Evolutionary conservation across 2,329 filamentous ascomycete species (phyloP), one percentile per base, ranked within the genome.

Genomic region (Fusarium paranaense): DNA sequence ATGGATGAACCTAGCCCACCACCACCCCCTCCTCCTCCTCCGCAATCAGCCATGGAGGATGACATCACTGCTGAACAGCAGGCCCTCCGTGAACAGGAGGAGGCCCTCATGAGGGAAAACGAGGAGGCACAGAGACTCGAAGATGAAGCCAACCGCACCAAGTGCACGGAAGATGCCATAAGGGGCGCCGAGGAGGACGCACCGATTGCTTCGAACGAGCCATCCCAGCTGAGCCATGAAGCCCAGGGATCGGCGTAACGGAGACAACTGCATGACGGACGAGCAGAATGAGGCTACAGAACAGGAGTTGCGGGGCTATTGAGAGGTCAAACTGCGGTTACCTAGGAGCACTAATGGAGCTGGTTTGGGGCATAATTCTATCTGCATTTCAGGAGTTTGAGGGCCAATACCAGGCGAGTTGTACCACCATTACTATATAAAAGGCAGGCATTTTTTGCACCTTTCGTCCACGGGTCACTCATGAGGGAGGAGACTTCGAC

Each of bases 101-200:
- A 86, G 74, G 87, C 83, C 30, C 79, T 89, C 16, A 80, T 87
- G 78, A 83, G 84, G 47, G 87, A 89, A 80, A 88, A 89, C 69
- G 88, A 89, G 74, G 88, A 89, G 75, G 87, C 87, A 1, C 84
- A 89, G 74, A 81, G 87, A 66, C 80, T 88, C 25, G 87, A 87
- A 64, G 87, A 88, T 59, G 86, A 87, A 70, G 85, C 83, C 56
- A 82, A 79, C 25, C 73, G 75, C 63, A 79, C 75, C 6, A 80
- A 78, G 66, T 70, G 64, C 52, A 63, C 79, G 71, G 80, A 80
- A 66, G 73, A 72, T 9, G 78, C 67, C 33, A 67, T 70, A 59
- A 70, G 74, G 59, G 72, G 66, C 38, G 73, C 78, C 67, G 72
- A 75, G 42, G 75, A 76, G 45, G 75, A 78, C 18, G 60, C 65